Base-by-base conservation (phyloP, 768 basidiomycete species). In the Mycena belliarum region DNA sequence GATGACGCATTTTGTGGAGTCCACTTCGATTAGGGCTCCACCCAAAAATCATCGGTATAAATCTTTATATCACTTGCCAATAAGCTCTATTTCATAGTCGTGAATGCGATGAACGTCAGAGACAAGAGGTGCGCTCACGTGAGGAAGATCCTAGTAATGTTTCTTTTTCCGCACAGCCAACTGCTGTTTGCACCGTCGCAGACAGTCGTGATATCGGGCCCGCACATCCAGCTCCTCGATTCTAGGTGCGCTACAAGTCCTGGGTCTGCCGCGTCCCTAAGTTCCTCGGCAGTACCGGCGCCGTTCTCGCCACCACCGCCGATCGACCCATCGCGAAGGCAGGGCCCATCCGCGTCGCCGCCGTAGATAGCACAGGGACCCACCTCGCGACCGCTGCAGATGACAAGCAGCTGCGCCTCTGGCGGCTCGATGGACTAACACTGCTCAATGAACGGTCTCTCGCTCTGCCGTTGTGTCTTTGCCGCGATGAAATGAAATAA, bases 361-460 rank as follows among this genome's bases (percentile, higher is more conserved):
- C 81, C 1, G 68, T 86, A 6, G 82, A 84, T 64, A 49, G 60
- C 7, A 69, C 70, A 0, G 75, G 71, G 52, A 70, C 60, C 28
- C 79, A 85, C 63, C 70, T 93, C 16, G 82, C 83, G 6, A 88
- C 88, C 2, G 73, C 78, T 0, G 86, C 83, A 9, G 94, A 96
- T 52, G 91, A 95, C 71, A 98, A 98, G 72, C 71, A 72, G 50
- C 74, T 98, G 64, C 87, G 82, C 61, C 77, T 96, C 11, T 95
- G 90, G 87, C 75, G 80, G 26, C 63, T 93, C 8, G 81, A 82
- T 3, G 72, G 74, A 0, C 69, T 90, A 60, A 74, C 77, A 57
- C 68, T 88, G 11, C 61, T 86, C 45, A 91, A 80, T 67, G 76
- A 82, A 57, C 79, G 93, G 91, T 90, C 55, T 41, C 37, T 42